A percentile compares a stretch with the other conserved stretches of the same genome.
Evolutionary conservation across 2,329 filamentous ascomycete species (phyloP).

Genomic region (Microascus cirrosus): DNA sequence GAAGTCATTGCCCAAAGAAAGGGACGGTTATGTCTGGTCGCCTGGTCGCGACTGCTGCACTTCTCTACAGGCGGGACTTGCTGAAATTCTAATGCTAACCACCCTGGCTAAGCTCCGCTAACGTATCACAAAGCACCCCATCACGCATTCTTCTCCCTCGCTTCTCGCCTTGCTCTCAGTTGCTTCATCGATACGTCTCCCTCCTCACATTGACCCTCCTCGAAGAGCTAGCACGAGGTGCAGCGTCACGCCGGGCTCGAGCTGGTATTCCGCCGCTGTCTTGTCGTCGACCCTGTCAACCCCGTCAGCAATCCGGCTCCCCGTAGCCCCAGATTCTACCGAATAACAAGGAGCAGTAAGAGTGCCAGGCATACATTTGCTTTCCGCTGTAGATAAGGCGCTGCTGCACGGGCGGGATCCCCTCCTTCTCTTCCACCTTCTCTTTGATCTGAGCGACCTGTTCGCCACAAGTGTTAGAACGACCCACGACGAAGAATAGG

Average conservation of each 20-base stretch:
- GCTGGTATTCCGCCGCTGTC: conserved; percentile 78
- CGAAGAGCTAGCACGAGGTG: conserved; percentile 92
- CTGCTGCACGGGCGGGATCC: conserved; percentile 94
- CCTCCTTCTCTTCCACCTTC: conserved; percentile 97
- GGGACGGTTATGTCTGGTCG: background rate
- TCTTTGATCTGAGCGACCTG: conserved; percentile 96
- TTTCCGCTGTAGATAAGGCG: conserved; percentile 94
- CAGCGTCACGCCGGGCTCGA: conserved; percentile 85
- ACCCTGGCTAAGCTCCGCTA: background rate
- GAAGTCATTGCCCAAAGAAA: background rate
- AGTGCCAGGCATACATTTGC: conserved; percentile 61
- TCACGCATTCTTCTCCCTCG: background rate
- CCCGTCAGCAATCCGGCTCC: background rate
- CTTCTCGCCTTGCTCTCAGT: background rate
- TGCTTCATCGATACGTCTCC: background rate
- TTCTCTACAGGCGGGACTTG: background rate
- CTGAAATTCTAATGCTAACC: background rate
- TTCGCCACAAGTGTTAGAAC: conserved; percentile 1
- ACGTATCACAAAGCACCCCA: background rate
- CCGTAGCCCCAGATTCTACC: background rate
- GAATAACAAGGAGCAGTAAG: background rate
- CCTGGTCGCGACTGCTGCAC: background rate
- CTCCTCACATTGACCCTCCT: conserved; percentile 46
- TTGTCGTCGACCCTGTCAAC: conserved; percentile 77
- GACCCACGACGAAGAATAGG: background rate